A percentile compares a stretch with the other conserved stretches of the same genome.
Conservation (phyloP, 1,139 yeast genomes). For the Suzukiozyma palmioleophila region DNA sequence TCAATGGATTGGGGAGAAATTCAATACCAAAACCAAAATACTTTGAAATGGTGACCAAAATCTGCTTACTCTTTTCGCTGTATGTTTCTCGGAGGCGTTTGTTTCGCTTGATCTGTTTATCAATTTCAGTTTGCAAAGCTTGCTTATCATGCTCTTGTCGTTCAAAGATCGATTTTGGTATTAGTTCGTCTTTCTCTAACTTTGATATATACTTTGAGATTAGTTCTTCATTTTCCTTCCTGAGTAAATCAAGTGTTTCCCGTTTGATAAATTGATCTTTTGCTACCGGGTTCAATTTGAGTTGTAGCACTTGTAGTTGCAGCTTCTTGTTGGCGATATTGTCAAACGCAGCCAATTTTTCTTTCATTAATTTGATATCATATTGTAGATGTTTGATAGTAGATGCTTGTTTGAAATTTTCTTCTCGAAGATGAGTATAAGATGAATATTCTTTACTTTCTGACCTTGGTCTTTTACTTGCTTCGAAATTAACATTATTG, state of each 20-base stretch:
- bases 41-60: constrained; percentile 63
- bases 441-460: neutral
- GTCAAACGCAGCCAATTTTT: constrained; percentile 27
- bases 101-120: constrained; percentile 52
- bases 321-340: constrained; percentile 26
- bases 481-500: constrained; percentile 14
- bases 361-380: constrained; percentile 27
- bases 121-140: constrained; percentile 44
- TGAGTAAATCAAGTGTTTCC: constrained; percentile 46
- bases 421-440: constrained; percentile 31
- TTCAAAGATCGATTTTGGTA: constrained; percentile 66
- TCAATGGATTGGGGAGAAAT: constrained; percentile 58
- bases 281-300: constrained; percentile 64
- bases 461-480: constrained; percentile 22
- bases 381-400: constrained; percentile 23
- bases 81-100: constrained; percentile 61
- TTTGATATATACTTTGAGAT: constrained; percentile 19
- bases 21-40: constrained; percentile 74
- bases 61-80: constrained; percentile 68
- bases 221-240: constrained; percentile 60
- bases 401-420: constrained; percentile 38
- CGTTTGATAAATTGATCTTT: constrained; percentile 62
- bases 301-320: constrained; percentile 53
- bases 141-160: constrained; percentile 55
- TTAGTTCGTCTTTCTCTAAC: constrained; percentile 11